Evolutionary conservation across 805 yeast species (phyloP).

Genomic region (Pichia californica): DNA sequence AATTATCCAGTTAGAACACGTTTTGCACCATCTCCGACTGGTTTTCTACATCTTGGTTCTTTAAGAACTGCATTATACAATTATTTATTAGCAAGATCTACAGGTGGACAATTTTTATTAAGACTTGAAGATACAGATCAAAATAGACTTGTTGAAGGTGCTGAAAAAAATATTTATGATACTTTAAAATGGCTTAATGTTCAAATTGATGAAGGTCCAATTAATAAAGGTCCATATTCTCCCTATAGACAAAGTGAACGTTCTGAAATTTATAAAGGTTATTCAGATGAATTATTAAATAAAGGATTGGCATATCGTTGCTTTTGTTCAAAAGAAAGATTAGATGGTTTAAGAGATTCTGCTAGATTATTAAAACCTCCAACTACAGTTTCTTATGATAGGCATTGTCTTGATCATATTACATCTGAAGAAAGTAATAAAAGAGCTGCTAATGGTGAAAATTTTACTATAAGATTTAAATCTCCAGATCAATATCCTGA

Average conservation of each 20-base stretch:
- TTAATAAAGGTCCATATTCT: constrained; percentile 65
- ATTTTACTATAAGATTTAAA: constrained; percentile 63
- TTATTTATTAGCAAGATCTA: constrained; percentile 69
- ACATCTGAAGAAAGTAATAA: constrained; percentile 35
- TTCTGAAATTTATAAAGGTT: constrained; percentile 52
- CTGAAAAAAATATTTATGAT: constrained; percentile 74
- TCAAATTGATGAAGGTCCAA: constrained; percentile 79
- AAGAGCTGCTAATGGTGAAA: constrained; percentile 30
- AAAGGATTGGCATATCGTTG: constrained; percentile 80
- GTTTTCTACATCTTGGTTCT: constrained; percentile 89
- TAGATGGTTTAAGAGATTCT: constrained; percentile 58
- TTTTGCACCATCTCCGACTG: constrained; percentile 98
- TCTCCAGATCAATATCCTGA: constrained; percentile 66
- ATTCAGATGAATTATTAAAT: constrained; percentile 50
- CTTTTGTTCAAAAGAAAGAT: constrained; percentile 74
- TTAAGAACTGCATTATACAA: constrained; percentile 89
- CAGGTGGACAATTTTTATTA: constrained; percentile 74
- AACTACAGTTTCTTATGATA: constrained; percentile 85
- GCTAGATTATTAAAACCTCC: constrained; percentile 79
- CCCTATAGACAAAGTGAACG: constrained; percentile 89
- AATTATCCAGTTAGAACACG: constrained; percentile 67
- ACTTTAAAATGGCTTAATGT: constrained; percentile 75
- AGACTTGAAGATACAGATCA: constrained; percentile 93
- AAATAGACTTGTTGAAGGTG: constrained; percentile 68
- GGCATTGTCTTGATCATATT: constrained; percentile 56